Percentiles rank a stretch among this genome's conserved stretches.
phyloP scores from a whole-genome alignment of 2,329 filamentous ascomycete species.

The Pseudodiploospora longispora region DNA sequence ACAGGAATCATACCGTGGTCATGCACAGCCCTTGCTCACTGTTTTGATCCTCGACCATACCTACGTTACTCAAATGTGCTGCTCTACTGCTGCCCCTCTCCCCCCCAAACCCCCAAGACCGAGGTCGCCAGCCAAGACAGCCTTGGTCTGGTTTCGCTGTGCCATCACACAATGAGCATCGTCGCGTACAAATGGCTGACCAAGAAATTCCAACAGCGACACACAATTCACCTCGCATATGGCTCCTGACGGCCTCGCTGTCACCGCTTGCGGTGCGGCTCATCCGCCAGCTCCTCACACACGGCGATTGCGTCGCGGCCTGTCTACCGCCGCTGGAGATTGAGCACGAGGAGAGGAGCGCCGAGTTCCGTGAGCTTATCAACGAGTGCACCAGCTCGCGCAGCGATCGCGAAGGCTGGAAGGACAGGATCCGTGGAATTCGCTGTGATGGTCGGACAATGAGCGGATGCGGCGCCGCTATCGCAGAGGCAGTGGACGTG shows the following conservation, averaged over 20 bases:
- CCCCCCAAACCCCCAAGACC: too few species aligned
- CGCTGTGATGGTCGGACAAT: conserved; percentile 54
- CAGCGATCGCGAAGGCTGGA: conserved; percentile 69
- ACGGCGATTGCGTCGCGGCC: conserved; percentile 84
- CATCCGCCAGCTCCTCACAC: conserved; percentile 71
- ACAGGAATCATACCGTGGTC: too few species aligned
- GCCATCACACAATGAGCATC: too few species aligned
- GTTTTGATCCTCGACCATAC: too few species aligned
- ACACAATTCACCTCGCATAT: conserved; percentile 73
- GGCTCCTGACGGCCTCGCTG: conserved; percentile 83
- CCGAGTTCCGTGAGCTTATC: conserved; percentile 73
- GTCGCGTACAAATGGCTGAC: conserved; percentile 19
- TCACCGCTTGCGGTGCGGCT: conserved; percentile 79
- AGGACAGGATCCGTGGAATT: conserved; percentile 62
- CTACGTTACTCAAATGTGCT: too few species aligned
- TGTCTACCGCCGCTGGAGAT: conserved; percentile 74
- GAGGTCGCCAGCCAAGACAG: too few species aligned
- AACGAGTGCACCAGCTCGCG: conserved; percentile 56
- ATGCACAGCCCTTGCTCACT: too few species aligned
- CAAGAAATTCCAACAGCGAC: conserved; percentile 39
- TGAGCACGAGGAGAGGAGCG: conserved; percentile 65
- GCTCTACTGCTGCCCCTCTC: too few species aligned
- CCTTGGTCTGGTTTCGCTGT: too few species aligned
- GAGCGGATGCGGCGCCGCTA: conserved; percentile 71
- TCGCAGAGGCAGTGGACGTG: conserved; percentile 75